These are phyloP conservation scores for Pseudodiploospora longispora DNA, from an alignment of 2,329 filamentous ascomycete genomes.

Conservation along the genomic window DNA sequence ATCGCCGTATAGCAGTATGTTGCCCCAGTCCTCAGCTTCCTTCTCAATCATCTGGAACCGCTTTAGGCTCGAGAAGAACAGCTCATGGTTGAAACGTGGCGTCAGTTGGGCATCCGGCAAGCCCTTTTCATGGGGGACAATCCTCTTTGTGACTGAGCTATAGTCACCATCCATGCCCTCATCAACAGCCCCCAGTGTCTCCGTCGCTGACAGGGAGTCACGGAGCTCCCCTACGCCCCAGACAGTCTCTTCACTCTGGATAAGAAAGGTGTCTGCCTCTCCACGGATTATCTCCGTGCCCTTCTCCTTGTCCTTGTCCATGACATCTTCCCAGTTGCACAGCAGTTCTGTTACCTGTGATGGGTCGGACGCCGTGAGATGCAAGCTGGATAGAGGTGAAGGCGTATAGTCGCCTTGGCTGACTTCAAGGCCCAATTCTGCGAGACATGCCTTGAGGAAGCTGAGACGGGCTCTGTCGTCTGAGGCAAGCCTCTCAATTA, in stretches of 20 bases:
- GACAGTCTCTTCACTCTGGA: constrained; percentile 58
- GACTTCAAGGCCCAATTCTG: constrained; percentile 74
- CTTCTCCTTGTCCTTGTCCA: constrained; percentile 47
- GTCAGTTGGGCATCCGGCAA: constrained; percentile 66
- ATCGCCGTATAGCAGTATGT: constrained; percentile 75
- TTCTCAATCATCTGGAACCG: constrained; percentile 53
- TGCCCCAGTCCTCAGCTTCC: constrained; percentile 62
- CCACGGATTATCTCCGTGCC: constrained; percentile 67
- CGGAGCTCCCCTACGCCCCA: constrained; percentile 51
- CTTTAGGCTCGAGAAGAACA: constrained; percentile 65
- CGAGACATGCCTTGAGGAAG: constrained; percentile 73
- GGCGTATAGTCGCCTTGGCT: constrained; percentile 60
- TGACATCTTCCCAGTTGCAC: constrained; percentile 56
- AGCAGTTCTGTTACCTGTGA: constrained; percentile 61
- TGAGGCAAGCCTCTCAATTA: constrained; percentile 58
- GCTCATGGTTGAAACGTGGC: constrained; percentile 76
- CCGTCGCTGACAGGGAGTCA: constrained; percentile 36
- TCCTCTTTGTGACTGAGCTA: constrained; percentile 60
- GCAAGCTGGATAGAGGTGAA: constrained; percentile 73
- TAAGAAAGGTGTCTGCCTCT: constrained; percentile 73
- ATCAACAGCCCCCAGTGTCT: constrained; percentile 13
- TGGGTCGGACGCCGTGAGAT: constrained; percentile 65
- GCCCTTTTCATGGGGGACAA: constrained; percentile 62
- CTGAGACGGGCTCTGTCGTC: constrained; percentile 62
- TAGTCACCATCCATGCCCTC: constrained; percentile 65